phyloP scores from a whole-genome alignment of 2,329 filamentous ascomycete genomes.

The Coniella lustricola region DNA sequence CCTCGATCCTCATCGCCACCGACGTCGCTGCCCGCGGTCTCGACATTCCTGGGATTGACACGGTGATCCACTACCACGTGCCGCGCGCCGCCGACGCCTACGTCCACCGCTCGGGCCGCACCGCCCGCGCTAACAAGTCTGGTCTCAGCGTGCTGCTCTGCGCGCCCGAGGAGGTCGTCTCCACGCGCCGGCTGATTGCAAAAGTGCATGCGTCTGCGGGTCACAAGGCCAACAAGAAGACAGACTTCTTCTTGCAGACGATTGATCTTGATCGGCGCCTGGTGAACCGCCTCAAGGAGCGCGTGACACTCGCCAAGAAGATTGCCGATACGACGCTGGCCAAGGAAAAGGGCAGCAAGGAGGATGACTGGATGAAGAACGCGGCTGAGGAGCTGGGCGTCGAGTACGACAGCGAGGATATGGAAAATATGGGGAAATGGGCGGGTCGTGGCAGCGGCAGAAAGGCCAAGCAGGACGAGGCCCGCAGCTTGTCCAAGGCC shows the following conservation, averaged over 20 bases:
- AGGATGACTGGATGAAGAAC: conserved; percentile 75
- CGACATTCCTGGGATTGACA: conserved; percentile 82
- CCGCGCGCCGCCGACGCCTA: conserved; percentile 88
- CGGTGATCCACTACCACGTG: conserved; percentile 92
- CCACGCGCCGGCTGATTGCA: conserved; percentile 73
- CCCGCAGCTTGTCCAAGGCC: conserved; percentile 59
- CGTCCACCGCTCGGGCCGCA: conserved; percentile 90
- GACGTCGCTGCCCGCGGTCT: conserved; percentile 91
- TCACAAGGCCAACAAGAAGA: conserved; percentile 34
- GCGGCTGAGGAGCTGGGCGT: conserved; percentile 91
- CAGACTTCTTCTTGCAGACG: conserved; percentile 65
- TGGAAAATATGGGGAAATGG: conserved; percentile 56
- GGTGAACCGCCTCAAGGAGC: conserved; percentile 66
- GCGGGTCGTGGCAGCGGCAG: conserved; percentile 66
- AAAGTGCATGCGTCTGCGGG: conserved; percentile 66
- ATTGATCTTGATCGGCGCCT: conserved; percentile 78
- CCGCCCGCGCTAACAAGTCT: conserved; percentile 70
- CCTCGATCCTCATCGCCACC: conserved; percentile 76
- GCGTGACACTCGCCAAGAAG: conserved; percentile 75
- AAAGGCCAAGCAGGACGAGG: conserved; percentile 68
- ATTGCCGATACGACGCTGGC: conserved; percentile 77
- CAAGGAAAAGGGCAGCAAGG: conserved; percentile 78
- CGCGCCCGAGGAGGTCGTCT: conserved; percentile 80
- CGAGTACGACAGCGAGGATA: conserved; percentile 85
- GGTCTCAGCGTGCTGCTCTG: conserved; percentile 86